A percentile compares a stretch with the other conserved stretches of the same genome.
phyloP scores from a whole-genome alignment of 345 rosid species.

The Bruguiera sexangula region DNA sequence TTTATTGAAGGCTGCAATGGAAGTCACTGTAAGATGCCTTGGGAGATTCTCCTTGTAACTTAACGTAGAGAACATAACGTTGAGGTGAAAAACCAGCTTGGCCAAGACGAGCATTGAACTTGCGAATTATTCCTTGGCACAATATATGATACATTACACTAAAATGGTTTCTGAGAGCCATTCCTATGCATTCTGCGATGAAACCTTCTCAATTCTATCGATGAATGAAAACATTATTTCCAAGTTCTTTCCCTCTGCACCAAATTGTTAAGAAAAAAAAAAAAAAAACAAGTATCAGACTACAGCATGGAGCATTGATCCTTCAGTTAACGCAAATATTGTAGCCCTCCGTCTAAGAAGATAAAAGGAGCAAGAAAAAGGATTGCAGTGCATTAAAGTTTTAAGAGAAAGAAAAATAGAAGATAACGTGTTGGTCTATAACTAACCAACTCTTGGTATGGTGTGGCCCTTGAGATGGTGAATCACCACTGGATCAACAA shows the following conservation, averaged over 20 bases:
- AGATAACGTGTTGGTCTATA: not conserved
- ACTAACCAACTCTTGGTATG: conserved; percentile 19
- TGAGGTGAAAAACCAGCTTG: too few relatives aligned
- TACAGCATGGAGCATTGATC: too few relatives aligned
- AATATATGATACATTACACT: not conserved
- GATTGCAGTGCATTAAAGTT: too few relatives aligned
- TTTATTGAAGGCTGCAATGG: too few relatives aligned
- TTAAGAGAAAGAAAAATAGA: not conserved
- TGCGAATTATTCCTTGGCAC: not conserved
- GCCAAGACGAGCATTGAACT: not conserved
- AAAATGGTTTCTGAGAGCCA: not conserved
- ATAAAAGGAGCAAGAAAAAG: too few relatives aligned
- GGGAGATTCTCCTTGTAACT: too few relatives aligned
- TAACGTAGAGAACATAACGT: too few relatives aligned
- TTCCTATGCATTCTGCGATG: not conserved
- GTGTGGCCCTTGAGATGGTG: conserved; percentile 26
- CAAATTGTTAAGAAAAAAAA: too few relatives aligned
- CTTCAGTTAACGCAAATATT: too few relatives aligned
- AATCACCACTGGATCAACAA: conserved; percentile 29
- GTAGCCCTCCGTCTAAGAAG: too few relatives aligned
- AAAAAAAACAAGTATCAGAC: too few relatives aligned
- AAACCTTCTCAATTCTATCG: not conserved
- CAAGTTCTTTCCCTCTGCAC: conserved; percentile 1
- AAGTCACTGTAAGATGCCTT: too few relatives aligned
- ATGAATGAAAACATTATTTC: conserved; percentile 8